Base-by-base conservation (phyloP, 2,329 filamentous ascomycete species). In the Diaporthe velutina region DNA sequence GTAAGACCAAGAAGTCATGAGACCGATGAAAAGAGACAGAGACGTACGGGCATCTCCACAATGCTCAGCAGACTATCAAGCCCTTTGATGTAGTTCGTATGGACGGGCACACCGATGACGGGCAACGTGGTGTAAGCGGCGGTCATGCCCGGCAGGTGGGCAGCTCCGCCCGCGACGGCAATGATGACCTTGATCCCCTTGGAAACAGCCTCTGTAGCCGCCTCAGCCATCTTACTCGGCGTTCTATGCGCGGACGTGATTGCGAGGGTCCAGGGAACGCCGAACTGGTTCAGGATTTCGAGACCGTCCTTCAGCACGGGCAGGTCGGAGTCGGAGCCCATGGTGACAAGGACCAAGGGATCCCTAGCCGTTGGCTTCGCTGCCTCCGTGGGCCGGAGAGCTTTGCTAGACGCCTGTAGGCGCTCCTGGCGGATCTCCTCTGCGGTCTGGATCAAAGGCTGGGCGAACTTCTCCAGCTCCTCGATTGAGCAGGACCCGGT, bases 201-300 rank as follows among this genome's bases (percentile, higher is more conserved):
- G 2, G 85, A 88, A 0, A 90, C 89, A 19, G 93, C 93, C 19
- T 87, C 86, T 35, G 87, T 88, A 10, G 93, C 93, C 64, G 94
- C 90, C 74, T 91, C 84, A 64, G 89, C 89, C 93, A 96, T 95
- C 78, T 88, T 89, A 57, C 89, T 85, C 4, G 93, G 93, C 2
- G 93, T 96, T 45, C 94, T 89, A 83, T 96, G 94, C 0, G 95
- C 95, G 2, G 94, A 96, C 0, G 94, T 96, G 80, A 97, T 96
- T 79, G 91, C 91, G 22, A 91, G 88, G 9, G 93, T 90, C 84
- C 91, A 94, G 0, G 93, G 92, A 15, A 97, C 93, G n/a, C 86
- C 81, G 76, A 96, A 93, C n/a, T 90, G 87, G 72, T 89, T 86
- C 4, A 96, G 88, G 45, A 95, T 88, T 74, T 93, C 88, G 28